These are phyloP conservation scores for Marvania coccoides DNA, from an alignment of 139 green algal genomes.

Conservation along the genomic window DNA sequence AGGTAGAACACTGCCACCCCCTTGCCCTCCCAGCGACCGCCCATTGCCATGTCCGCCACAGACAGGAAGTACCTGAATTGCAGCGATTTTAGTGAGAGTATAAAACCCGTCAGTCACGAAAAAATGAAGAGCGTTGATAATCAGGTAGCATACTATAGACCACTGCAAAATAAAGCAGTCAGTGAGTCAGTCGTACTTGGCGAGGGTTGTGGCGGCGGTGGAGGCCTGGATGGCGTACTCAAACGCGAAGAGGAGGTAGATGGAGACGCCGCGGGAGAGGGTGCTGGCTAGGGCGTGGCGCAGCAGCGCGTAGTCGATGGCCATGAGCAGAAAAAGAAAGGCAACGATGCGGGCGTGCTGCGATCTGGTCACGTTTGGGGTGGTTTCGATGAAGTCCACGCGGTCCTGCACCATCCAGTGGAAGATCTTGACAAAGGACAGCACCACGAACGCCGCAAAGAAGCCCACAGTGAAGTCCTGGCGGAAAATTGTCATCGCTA, in stretches of 20 bases:
- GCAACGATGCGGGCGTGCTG: slow-evolving; percentile 70
- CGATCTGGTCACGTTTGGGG: slow-evolving; percentile 64
- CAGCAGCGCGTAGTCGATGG: slow-evolving; percentile 73
- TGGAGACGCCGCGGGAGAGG: slow-evolving; percentile 55
- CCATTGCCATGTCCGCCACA: slow-evolving; percentile 63
- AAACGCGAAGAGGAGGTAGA: slow-evolving; percentile 97
- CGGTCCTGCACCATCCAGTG: slow-evolving; percentile 91
- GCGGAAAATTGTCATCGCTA: slow-evolving; percentile 97
- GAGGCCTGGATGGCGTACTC: slow-evolving; percentile 88
- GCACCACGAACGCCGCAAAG: slow-evolving; percentile 82
- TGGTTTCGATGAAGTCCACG: slow-evolving; percentile 89
- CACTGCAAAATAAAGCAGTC: no score
- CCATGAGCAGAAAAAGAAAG: slow-evolving; percentile 77
- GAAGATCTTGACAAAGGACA: slow-evolving; percentile 90
- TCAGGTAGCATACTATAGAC: no score
- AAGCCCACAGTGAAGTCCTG: slow-evolving; percentile 82
- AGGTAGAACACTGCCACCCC: slow-evolving; percentile 90
- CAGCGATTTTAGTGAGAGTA: no score
- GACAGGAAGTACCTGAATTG: slow-evolving; percentile 29
- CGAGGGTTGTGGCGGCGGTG: slow-evolving; percentile 47
- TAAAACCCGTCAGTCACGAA: no score
- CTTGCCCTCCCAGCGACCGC: slow-evolving; percentile 88
- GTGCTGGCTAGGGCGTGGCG: slow-evolving; percentile 66
- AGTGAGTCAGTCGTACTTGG: slow-evolving; percentile 92
- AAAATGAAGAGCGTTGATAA: no score